A percentile compares a stretch with the other conserved stretches of the same genome.
Evolutionary conservation across 2,329 filamentous ascomycete genomes (phyloP).

Genomic region (Arthrobotrys sinensis): DNA sequence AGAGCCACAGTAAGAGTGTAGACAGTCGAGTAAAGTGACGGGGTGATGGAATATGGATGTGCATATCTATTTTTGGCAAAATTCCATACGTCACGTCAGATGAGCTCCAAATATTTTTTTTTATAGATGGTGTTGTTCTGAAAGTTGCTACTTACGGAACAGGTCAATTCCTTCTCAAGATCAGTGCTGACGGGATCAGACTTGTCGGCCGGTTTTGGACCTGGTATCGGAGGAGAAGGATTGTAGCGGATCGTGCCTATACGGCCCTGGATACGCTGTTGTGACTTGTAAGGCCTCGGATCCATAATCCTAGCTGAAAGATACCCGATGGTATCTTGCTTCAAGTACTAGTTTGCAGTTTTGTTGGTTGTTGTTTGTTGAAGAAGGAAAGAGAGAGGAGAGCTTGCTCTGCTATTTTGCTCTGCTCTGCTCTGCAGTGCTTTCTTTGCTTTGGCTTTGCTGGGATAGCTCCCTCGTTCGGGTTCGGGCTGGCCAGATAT

Average conservation of each 20-base stretch:
- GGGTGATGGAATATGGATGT: slow-evolving; percentile 94
- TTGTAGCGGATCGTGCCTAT: slow-evolving; percentile 6
- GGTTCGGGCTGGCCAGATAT: slow-evolving; percentile 18
- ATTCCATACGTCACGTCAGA: slow-evolving; percentile 28
- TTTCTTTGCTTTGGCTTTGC: neutral
- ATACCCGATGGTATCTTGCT: slow-evolving; percentile 8
- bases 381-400: slow-evolving; percentile 26
- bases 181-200: slow-evolving; percentile 66
- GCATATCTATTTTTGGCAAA: slow-evolving; percentile 80
- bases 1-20: slow-evolving; percentile 95
- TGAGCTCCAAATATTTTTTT: slow-evolving; percentile 21
- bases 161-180: slow-evolving; percentile 93
- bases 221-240: slow-evolving; percentile 27
- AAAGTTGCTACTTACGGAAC: slow-evolving; percentile 79
- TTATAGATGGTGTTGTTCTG: neutral
- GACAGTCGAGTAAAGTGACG: slow-evolving; percentile 89
- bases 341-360: neutral
- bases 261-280: slow-evolving; percentile 37
- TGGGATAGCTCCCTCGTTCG: slow-evolving; percentile 4
- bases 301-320: slow-evolving; percentile 44
- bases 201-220: slow-evolving; percentile 46
- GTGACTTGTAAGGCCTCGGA: slow-evolving; percentile 32
- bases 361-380: slow-evolving; percentile 5
- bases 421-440: neutral
- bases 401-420: slow-evolving; percentile 16